Evolutionary conservation across 2,329 filamentous ascomycete genomes (phyloP), one percentile per base, ranked within the genome.

Genomic region (Rhinocladiella mackenziei): DNA sequence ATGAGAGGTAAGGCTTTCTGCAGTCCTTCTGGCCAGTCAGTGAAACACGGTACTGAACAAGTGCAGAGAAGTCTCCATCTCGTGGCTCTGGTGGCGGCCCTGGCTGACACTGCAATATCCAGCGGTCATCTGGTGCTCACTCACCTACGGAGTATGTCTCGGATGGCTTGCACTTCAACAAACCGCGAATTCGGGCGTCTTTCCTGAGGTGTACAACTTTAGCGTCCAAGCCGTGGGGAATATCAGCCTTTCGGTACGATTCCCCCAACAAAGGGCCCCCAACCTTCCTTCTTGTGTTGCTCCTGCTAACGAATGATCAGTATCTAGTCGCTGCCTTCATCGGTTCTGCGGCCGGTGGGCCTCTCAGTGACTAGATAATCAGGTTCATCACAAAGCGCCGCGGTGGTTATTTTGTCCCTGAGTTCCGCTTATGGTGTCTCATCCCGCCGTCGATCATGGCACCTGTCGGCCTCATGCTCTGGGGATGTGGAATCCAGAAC

Each of bases 321-420:
- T 33, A 48, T 18, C 23, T 96, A 56, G 67, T 96, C 4, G 88
- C 88, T 11, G 87, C 86, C 5, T 76, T 96, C 3, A 72, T 96
- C 0, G 89, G 89, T n/a, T 94, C 88, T 0, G 87, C 83, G 0
- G 86, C 94, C 0, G 89, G 89, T 0, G 91, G 89, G 26, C 86
- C 84, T 58, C 75, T 94, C 11, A 91, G 85, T 3, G 91, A 97
- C 58, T 59, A 89, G 2, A 80, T 95, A 33, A 88, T 94, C 5
- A 80, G 80, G 39, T 82, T 72, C 45, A 87, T 97, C 83, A 77
- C 86, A 1, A 77, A 81, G 31, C 81, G 82, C 20, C 96, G 96
- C 56, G 87, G 86, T 10, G 91, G 91, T 2, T 72, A 96, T 4
- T 96, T 95, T 62, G 89, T 95, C 63, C 89, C 91, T 1, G 89